Percentiles rank a stretch among this genome's conserved stretches.
Evolutionary conservation across 371 early-diverging fungal genomes (phyloP).

Genomic region (Parasitella parasitica): DNA sequence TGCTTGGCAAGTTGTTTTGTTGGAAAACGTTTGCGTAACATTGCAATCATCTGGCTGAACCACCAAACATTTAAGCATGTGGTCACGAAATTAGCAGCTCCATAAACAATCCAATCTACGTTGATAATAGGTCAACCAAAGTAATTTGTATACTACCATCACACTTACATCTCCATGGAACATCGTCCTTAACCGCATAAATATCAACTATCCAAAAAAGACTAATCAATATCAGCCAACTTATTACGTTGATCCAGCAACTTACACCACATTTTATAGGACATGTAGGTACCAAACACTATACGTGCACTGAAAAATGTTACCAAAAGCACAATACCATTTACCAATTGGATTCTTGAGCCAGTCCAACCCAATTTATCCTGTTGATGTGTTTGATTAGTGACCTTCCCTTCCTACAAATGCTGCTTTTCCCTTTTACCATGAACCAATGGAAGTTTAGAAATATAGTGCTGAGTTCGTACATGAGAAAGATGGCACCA

Average conservation of each 20-base stretch:
- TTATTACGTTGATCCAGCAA: background rate
- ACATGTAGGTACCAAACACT: conserved; percentile 77
- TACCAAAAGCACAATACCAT: conserved; percentile 72
- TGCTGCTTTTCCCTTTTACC: conserved; percentile 29
- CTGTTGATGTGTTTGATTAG: conserved; percentile 26
- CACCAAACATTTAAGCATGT: conserved; percentile 75
- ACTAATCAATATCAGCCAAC: background rate
- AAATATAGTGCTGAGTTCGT: conserved; percentile 89
- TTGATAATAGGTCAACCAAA: background rate
- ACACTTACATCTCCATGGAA: conserved; percentile 57
- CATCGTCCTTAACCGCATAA: conserved; percentile 52
- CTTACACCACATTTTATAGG: conserved; percentile 63
- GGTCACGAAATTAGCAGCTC: conserved; percentile 62
- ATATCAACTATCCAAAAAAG: conserved; percentile 29
- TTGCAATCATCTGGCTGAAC: conserved; percentile 74
- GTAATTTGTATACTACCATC: background rate
- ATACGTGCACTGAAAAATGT: conserved; percentile 81
- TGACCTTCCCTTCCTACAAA: background rate
- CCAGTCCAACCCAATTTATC: conserved; percentile 83
- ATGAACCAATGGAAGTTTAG: conserved; percentile 93
- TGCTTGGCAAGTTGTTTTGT: conserved; percentile 11
- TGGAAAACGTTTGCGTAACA: conserved; percentile 48
- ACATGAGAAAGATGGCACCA: conserved; percentile 86
- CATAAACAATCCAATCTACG: conserved; percentile 55
- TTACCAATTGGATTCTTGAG: conserved; percentile 71